Conservation (phyloP, 768 basidiomycete genomes). For the Clitopilus passeckerianus region DNA sequence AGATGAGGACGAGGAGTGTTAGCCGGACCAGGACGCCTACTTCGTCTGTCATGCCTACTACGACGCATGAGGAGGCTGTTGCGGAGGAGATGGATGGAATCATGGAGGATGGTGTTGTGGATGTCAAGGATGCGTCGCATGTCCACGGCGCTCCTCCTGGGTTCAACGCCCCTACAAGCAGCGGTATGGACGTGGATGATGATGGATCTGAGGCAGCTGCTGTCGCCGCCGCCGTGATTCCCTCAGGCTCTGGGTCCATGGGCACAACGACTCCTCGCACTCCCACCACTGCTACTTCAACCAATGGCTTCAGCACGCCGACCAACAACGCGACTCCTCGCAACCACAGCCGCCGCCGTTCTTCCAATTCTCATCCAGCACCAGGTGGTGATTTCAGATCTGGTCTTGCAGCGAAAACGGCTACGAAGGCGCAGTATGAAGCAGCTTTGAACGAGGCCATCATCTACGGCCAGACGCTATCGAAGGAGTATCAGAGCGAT, state of each 20-base stretch:
- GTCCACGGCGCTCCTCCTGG: neutral
- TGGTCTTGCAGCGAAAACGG: neutral
- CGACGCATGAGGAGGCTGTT: conserved; percentile 24
- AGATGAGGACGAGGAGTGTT: conserved; percentile 32
- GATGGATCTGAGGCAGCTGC: conserved; percentile 17
- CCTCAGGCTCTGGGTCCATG: neutral
- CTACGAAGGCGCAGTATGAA: conserved; percentile 32
- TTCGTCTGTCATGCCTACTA: neutral
- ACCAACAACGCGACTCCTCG: conserved; percentile 5
- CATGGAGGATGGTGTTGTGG: conserved; percentile 33
- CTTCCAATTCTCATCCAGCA: neutral
- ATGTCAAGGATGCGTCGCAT: neutral
- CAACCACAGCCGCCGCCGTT: conserved; percentile 2
- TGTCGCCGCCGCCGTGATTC: conserved; percentile 5
- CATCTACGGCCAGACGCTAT: conserved; percentile 67
- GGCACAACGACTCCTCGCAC: conserved; percentile 8
- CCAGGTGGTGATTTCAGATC: neutral
- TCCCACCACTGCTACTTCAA: conserved; percentile 6
- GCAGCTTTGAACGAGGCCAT: conserved; percentile 62
- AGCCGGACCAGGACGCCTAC: neutral
- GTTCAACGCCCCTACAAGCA: neutral
- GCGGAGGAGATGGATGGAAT: conserved; percentile 34
- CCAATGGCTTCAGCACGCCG: conserved; percentile 21
- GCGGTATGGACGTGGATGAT: conserved; percentile 52
- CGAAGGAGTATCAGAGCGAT: conserved; percentile 64